Conservation (phyloP, 2,329 filamentous ascomycete species). For the Balansia obtecta region DNA sequence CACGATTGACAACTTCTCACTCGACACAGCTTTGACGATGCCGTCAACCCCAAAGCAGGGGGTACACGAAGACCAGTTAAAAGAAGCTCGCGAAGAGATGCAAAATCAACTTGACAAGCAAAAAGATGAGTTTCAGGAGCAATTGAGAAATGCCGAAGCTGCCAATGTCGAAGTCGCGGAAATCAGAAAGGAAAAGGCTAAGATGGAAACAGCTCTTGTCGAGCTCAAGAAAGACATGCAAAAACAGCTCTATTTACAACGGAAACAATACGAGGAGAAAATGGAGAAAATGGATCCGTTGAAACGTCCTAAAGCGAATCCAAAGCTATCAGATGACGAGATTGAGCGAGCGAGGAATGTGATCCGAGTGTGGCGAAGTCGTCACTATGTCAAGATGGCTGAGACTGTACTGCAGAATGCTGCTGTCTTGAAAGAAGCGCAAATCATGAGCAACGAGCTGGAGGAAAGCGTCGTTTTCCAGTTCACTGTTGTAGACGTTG, state of each 20-base stretch:
- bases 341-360: constrained; percentile 55
- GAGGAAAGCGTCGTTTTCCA: constrained; percentile 90
- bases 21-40: constrained; percentile 89
- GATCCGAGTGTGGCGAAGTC: constrained; percentile 64
- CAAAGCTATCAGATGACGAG: constrained; percentile 59
- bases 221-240: constrained; percentile 82
- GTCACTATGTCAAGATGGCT: constrained; percentile 87
- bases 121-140: constrained; percentile 70
- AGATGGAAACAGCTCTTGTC: constrained; percentile 72
- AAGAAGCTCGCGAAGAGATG: constrained; percentile 68
- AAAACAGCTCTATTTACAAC: constrained; percentile 69
- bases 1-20: constrained; percentile 88
- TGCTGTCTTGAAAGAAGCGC: constrained; percentile 81
- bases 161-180: constrained; percentile 71
- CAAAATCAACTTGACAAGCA: constrained; percentile 72
- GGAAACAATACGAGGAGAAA: constrained; percentile 72
- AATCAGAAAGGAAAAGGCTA: constrained; percentile 66
- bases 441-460: constrained; percentile 95
- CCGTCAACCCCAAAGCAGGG: constrained; percentile 77
- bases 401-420: constrained; percentile 84
- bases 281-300: constrained; percentile 62
- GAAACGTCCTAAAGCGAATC: constrained; percentile 46
- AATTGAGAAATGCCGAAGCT: constrained; percentile 62
- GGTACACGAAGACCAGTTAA: constrained; percentile 64
- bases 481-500: constrained; percentile 80